Base-by-base conservation (phyloP, 305 asterid species). In the Caryopteris hybrid region DNA sequence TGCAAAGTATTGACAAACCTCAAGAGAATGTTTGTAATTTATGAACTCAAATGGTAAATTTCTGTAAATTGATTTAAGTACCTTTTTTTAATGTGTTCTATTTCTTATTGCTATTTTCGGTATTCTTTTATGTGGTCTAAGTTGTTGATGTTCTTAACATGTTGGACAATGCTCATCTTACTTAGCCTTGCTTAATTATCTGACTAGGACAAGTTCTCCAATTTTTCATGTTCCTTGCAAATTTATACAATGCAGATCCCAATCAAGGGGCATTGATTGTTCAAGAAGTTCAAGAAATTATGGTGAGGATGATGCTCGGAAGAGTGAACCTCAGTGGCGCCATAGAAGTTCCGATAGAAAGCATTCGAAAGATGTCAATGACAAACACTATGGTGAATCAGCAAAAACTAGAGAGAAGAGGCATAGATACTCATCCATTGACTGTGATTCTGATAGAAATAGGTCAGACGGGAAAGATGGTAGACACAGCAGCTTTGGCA, bases 251-350 rank as follows among this genome's bases (percentile, higher is more conserved):
- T 57, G 42, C 48, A 83, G 89, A 76, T 82, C 86, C 20, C 74
- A 50, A 61, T 85, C 95, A 12, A 86, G 79, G 66, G 90, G 81
- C 38, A 71, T 31, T 29, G 76, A 76, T 57, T n/a, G n/a, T n/a
- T n/a, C n/a, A n/a, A n/a, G n/a, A n/a, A 55, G 50, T 63, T 71
- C 84, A 46, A 71, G 74, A 64, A 78, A 82, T 52, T 83, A 79
- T 56, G 47, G 77, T 2, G 77, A 80, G 48, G 86, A 74, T 61
- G 66, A 80, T 69, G 23, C 16, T 74, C 79, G 67, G 66, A 79
- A 79, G 11, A 71, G 77, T n/a, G n/a, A n/a, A n/a, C n/a, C n/a
- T n/a, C n/a, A n/a, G 66, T 55, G 70, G 42, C 80, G 67, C 69
- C 81, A 47, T 14, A 68, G 57, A 59, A 82, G n/a, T n/a, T n/a